These are phyloP conservation scores for Eucalyptus pumila DNA, from an alignment of 345 rosid genomes.

Conservation along the genomic window DNA sequence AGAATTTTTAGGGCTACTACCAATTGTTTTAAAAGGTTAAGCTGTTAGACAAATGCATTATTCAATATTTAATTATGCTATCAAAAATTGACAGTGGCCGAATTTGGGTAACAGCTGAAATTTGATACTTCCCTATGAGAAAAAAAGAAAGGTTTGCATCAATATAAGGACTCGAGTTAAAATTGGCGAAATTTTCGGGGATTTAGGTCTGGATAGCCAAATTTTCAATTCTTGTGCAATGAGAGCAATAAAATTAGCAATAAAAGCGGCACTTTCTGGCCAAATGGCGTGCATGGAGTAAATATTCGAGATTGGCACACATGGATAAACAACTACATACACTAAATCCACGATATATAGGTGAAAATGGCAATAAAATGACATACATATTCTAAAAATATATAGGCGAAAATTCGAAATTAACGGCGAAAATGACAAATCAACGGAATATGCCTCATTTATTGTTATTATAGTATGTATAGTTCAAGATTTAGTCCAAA, in stretches of 20 bases:
- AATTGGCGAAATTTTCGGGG: background rate
- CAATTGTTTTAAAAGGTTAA: too few relatives aligned
- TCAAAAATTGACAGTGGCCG: too few relatives aligned
- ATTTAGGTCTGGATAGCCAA: background rate
- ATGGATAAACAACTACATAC: background rate
- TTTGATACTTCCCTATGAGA: background rate
- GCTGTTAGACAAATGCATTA: rapidly evolving
- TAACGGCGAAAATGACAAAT: background rate
- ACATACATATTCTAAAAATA: background rate
- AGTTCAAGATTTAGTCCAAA: background rate
- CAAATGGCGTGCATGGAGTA: background rate
- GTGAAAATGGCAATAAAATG: background rate
- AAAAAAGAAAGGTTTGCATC: background rate
- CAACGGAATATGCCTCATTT: background rate
- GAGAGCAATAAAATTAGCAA: background rate
- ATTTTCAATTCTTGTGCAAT: background rate
- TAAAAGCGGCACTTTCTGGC: background rate
- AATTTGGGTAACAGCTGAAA: background rate
- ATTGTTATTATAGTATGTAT: background rate
- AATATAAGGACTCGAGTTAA: background rate
- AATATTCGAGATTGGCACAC: background rate
- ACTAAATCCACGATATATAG: background rate
- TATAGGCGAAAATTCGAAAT: background rate
- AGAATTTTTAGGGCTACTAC: too few relatives aligned
- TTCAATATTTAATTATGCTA: too few relatives aligned